A percentile compares a stretch with the other conserved stretches of the same genome.
Evolutionary conservation across 208 protist species (phyloP).

Genomic region (Kentomonas sorsogonicus): DNA sequence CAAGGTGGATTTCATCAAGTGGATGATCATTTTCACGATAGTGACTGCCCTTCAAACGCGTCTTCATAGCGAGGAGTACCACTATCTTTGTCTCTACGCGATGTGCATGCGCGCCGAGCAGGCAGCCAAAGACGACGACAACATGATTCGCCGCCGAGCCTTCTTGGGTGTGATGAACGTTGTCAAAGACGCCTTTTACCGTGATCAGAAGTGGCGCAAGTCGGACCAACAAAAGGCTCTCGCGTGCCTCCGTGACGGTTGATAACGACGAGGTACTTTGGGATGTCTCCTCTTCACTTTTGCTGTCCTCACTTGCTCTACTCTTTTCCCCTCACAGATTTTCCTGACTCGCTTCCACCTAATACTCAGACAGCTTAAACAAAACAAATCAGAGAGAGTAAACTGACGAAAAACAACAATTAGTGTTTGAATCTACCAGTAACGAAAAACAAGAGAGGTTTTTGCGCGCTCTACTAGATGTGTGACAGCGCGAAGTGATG

Average conservation of each 20-base stretch:
- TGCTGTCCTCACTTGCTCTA: too few species aligned
- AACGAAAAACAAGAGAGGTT: too few species aligned
- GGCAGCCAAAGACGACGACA: constrained; percentile 76
- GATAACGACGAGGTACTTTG: too few species aligned
- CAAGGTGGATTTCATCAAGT: constrained; percentile 81
- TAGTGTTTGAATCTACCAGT: too few species aligned
- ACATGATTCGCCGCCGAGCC: constrained; percentile 57
- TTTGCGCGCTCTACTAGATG: too few species aligned
- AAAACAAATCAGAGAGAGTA: too few species aligned
- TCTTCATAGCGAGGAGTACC: constrained; percentile 70
- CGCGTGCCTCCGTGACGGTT: constrained; percentile 1
- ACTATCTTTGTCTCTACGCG: constrained; percentile 82
- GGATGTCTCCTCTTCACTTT: constrained; percentile 1
- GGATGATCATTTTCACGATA: constrained; percentile 73
- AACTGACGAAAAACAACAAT: too few species aligned
- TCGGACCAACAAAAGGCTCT: constrained; percentile 34
- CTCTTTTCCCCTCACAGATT: too few species aligned
- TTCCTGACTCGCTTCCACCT: too few species aligned
- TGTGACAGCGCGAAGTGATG: too few species aligned
- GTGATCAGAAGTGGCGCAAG: constrained; percentile 65
- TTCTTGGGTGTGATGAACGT: constrained; percentile 79
- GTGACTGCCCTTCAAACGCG: constrained; percentile 53
- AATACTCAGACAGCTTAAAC: too few species aligned
- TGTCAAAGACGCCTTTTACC: constrained; percentile 69
- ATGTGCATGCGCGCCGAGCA: constrained; percentile 59